phyloP scores from a whole-genome alignment of 169 alveolate species.

The Plasmodium ovale region DNA sequence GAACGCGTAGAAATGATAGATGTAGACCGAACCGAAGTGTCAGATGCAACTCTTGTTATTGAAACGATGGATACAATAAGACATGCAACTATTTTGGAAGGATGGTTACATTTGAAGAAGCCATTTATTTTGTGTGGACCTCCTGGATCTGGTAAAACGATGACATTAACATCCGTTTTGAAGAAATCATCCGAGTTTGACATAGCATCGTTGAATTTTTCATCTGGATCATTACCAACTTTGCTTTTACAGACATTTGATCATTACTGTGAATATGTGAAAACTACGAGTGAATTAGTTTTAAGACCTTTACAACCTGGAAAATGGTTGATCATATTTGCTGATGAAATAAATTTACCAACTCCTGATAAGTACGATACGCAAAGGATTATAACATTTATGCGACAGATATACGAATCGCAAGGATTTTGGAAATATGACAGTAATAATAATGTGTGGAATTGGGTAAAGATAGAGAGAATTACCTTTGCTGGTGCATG shows the following conservation, averaged over 20 bases:
- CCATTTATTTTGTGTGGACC: constrained; percentile 99
- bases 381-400: constrained; percentile 95
- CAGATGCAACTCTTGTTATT: constrained; percentile 96
- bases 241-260: constrained; percentile 94
- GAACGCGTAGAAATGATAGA: constrained; percentile 93
- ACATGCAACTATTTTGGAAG: constrained; percentile 95
- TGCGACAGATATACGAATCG: constrained; percentile 95
- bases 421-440: constrained; percentile 97
- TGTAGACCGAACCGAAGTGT: constrained; percentile 87
- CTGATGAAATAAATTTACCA: constrained; percentile 98
- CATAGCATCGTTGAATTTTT: constrained; percentile 96
- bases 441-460: constrained; percentile 86
- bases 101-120: constrained; percentile 95
- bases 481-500: constrained; percentile 98
- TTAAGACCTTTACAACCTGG: constrained; percentile 95
- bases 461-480: constrained; percentile 95
- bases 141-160: constrained; percentile 98
- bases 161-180: constrained; percentile 97
- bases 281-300: constrained; percentile 92
- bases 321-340: constrained; percentile 97
- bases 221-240: constrained; percentile 96
- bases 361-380: constrained; percentile 98
- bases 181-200: constrained; percentile 94
- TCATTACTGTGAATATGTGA: constrained; percentile 96
- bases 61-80: constrained; percentile 97